Percentiles rank a stretch among this genome's conserved stretches.
Evolutionary conservation across 202 grass and related monocot genomes (phyloP).

Genomic region (Tripidium arundinaceum): DNA sequence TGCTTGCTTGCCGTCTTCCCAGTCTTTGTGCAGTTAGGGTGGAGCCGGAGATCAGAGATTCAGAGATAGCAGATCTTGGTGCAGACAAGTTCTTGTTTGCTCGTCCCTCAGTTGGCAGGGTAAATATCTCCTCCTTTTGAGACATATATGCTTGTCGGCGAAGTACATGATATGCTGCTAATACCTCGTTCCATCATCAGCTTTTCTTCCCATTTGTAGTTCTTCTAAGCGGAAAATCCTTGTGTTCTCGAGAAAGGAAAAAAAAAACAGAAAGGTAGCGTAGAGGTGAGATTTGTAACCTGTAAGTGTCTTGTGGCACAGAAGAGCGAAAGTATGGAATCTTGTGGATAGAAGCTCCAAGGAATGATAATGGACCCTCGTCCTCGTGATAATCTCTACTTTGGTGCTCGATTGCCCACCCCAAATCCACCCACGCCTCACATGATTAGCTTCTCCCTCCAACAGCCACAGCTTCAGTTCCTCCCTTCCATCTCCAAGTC

Average conservation of each 20-base stretch:
- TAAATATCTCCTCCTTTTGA: not conserved
- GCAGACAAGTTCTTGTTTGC: not conserved
- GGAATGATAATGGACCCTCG: not conserved
- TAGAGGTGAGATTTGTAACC: not conserved
- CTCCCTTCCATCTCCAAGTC: constrained; percentile 31
- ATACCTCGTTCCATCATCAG: not conserved
- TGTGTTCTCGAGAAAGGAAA: not conserved
- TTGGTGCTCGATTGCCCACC: constrained; percentile 20
- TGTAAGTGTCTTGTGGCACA: not conserved
- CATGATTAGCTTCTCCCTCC: constrained; percentile 29
- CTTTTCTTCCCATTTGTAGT: not conserved
- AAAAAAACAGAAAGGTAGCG: not conserved
- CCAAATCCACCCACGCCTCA: not conserved
- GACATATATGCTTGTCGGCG: not conserved
- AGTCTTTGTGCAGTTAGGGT: not conserved
- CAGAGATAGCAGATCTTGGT: constrained; percentile 7
- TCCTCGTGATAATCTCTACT: constrained; percentile 17
- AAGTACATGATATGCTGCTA: not conserved
- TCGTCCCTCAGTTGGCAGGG: not conserved
- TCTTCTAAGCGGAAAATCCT: not conserved
- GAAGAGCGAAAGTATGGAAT: not conserved
- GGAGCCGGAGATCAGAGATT: not conserved
- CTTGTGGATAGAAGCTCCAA: not conserved
- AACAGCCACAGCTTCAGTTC: constrained; percentile 4
- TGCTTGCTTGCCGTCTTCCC: not conserved